Evolutionary conservation across 2,329 filamentous ascomycete genomes (phyloP).

Genomic region (Ophiocordyceps robertsii): DNA sequence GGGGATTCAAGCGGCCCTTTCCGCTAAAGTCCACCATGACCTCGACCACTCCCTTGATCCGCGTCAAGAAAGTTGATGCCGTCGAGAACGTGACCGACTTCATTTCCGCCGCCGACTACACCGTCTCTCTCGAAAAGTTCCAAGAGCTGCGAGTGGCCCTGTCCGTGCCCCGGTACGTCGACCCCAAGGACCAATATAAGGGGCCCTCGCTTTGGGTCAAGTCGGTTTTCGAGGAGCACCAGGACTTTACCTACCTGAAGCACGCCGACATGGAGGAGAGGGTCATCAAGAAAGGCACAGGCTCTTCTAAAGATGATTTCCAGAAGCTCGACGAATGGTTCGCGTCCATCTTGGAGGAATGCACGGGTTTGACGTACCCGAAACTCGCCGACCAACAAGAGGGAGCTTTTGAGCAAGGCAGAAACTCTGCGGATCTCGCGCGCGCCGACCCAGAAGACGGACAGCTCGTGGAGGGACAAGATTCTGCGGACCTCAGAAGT

Average conservation of each 20-base stretch:
- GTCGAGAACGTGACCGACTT: slow-evolving; percentile 85
- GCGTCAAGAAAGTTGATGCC: slow-evolving; percentile 68
- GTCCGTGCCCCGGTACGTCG: slow-evolving; percentile 30
- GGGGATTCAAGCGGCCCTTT: slow-evolving; percentile 80
- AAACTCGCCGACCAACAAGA: not conserved
- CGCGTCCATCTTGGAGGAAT: not conserved
- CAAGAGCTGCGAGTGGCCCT: slow-evolving; percentile 68
- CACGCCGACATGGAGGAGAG: too few species aligned
- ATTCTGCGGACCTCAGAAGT: too few species aligned
- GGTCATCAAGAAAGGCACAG: too few species aligned
- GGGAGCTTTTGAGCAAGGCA: too few species aligned
- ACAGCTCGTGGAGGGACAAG: too few species aligned
- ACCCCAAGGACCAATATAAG: slow-evolving; percentile 6
- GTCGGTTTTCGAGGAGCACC: slow-evolving; percentile 42
- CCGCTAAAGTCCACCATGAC: slow-evolving; percentile 63
- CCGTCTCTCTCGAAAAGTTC: slow-evolving; percentile 71
- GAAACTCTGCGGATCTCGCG: too few species aligned
- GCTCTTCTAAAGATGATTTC: too few species aligned
- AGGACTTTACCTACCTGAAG: not conserved
- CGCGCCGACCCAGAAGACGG: too few species aligned
- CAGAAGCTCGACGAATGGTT: too few species aligned
- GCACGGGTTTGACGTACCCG: not conserved
- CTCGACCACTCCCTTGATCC: slow-evolving; percentile 60
- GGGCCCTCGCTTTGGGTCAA: slow-evolving; percentile 16
- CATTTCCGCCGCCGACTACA: slow-evolving; percentile 68